A percentile compares a stretch with the other conserved stretches of the same genome.
These are phyloP conservation scores for Exidia glandulosa DNA, from an alignment of 768 basidiomycete genomes.

Conservation along the genomic window DNA sequence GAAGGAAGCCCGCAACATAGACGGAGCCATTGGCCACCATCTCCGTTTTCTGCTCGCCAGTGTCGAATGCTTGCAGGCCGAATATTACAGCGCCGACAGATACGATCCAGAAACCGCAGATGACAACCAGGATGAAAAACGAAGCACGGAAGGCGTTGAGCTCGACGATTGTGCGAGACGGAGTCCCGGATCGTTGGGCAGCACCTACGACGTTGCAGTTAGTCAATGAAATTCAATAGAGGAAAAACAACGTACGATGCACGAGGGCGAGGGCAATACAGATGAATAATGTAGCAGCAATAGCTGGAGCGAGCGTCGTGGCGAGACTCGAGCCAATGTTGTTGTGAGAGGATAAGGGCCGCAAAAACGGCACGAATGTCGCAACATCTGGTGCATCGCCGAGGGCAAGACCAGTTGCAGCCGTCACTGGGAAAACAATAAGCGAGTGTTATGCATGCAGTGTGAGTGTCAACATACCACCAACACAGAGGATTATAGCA, in stretches of 20 bases:
- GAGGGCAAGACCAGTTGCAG: slow-evolving; percentile 55
- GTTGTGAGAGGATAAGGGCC: slow-evolving; percentile 36
- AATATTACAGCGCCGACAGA: slow-evolving; percentile 61
- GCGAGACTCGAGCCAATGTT: slow-evolving; percentile 51
- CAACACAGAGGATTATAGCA: slow-evolving; percentile 40
- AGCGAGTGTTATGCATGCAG: not conserved
- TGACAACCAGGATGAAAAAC: slow-evolving; percentile 44
- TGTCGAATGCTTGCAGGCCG: slow-evolving; percentile 47
- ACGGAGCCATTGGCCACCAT: slow-evolving; percentile 59
- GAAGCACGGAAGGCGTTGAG: slow-evolving; percentile 51
- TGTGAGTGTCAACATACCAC: slow-evolving; percentile 27
- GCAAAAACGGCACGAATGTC: slow-evolving; percentile 58
- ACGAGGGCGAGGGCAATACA: slow-evolving; percentile 39
- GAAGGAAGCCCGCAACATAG: slow-evolving; percentile 53
- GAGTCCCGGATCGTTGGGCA: slow-evolving; percentile 40
- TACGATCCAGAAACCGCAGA: slow-evolving; percentile 52
- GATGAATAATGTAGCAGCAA: slow-evolving; percentile 50
- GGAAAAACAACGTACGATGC: slow-evolving; percentile 36
- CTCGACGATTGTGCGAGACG: slow-evolving; percentile 53
- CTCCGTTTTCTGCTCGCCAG: slow-evolving; percentile 21
- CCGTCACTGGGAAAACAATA: slow-evolving; percentile 40
- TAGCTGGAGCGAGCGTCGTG: slow-evolving; percentile 55
- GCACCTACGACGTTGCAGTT: slow-evolving; percentile 30
- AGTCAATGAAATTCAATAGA: not conserved
- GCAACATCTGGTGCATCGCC: slow-evolving; percentile 62